phyloP scores from a whole-genome alignment of 805 yeast genomes.

The Soucietia sequanensis region DNA sequence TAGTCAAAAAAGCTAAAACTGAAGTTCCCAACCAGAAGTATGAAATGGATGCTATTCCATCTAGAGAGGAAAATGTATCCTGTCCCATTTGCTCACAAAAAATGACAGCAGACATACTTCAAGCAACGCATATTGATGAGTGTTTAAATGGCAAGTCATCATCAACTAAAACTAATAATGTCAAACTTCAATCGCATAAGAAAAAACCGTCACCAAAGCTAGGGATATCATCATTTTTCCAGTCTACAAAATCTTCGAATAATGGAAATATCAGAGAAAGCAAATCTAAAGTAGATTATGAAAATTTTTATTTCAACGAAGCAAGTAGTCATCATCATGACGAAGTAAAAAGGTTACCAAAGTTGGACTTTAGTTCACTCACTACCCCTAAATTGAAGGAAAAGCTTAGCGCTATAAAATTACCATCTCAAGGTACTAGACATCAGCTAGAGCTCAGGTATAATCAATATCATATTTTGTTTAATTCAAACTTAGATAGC shows the following conservation, averaged over 20 bases:
- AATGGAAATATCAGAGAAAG: no score
- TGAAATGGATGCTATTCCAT: slow-evolving; percentile 13
- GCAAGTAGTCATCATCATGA: slow-evolving; percentile 22
- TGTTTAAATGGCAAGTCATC: slow-evolving; percentile 46
- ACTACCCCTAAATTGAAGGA: slow-evolving; percentile 60
- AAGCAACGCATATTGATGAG: slow-evolving; percentile 58
- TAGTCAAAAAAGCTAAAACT: slow-evolving; percentile 6
- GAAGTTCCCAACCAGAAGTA: slow-evolving; percentile 14
- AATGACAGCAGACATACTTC: slow-evolving; percentile 56
- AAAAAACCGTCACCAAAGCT: slow-evolving; percentile 10
- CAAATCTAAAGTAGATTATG: slow-evolving; percentile 14
- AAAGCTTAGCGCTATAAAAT: slow-evolving; percentile 50
- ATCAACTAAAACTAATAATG: slow-evolving; percentile 5
- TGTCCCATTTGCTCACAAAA: slow-evolving; percentile 68
- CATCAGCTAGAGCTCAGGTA: slow-evolving; percentile 66
- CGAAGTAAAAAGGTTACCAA: slow-evolving; percentile 49
- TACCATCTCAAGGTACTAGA: slow-evolving; percentile 65
- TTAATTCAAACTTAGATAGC: slow-evolving; percentile 81
- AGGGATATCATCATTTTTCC: slow-evolving; percentile 34
- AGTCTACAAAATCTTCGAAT: slow-evolving; percentile 7
- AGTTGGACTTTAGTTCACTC: slow-evolving; percentile 61
- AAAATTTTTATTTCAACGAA: slow-evolving; percentile 32
- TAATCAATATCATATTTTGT: slow-evolving; percentile 70
- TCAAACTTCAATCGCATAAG: slow-evolving; percentile 5
- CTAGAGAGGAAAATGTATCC: slow-evolving; percentile 34